A percentile compares a stretch with the other conserved stretches of the same genome.
Evolutionary conservation across 208 protist species (phyloP).

Genomic region (Phytomonas sp.): DNA sequence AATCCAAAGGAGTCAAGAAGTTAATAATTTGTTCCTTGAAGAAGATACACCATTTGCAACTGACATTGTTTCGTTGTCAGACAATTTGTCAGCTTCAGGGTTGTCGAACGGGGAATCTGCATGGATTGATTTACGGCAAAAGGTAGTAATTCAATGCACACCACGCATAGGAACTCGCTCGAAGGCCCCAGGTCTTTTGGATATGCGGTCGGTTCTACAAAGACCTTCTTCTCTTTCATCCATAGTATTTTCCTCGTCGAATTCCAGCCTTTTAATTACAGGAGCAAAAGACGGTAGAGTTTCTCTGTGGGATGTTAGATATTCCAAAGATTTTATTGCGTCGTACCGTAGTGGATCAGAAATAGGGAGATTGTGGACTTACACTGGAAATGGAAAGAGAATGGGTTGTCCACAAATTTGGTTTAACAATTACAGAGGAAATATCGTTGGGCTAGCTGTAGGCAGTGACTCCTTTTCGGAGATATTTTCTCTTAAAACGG

Average conservation of each 20-base stretch:
- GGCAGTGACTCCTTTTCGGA: constrained; percentile 17
- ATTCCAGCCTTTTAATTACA: constrained; percentile 16
- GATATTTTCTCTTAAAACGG: constrained; percentile 12
- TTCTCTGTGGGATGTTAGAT: constrained; percentile 57
- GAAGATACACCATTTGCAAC: constrained; percentile 13
- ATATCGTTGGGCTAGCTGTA: constrained; percentile 15
- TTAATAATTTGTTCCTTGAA: not conserved
- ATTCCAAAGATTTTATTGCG: constrained; percentile 17
- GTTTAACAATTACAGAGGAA: constrained; percentile 24
- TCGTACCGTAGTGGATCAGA: constrained; percentile 12
- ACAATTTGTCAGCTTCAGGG: constrained; percentile 26
- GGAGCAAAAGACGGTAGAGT: constrained; percentile 37
- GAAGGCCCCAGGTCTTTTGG: not conserved
- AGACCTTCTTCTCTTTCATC: constrained; percentile 21
- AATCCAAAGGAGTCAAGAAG: not conserved
- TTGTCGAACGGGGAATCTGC: constrained; percentile 39
- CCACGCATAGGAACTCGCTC: not conserved
- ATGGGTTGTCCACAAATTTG: constrained; percentile 10
- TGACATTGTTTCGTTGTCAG: constrained; percentile 23
- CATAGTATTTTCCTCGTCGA: constrained; percentile 16
- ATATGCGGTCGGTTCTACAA: constrained; percentile 1
- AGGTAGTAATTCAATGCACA: constrained; percentile 14
- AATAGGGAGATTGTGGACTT: constrained; percentile 19
- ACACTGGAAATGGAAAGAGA: not conserved
- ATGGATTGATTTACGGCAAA: constrained; percentile 28